phyloP scores from a whole-genome alignment of 495 filamentous ascomycete genomes.

The Lasiosphaeria miniovina region DNA sequence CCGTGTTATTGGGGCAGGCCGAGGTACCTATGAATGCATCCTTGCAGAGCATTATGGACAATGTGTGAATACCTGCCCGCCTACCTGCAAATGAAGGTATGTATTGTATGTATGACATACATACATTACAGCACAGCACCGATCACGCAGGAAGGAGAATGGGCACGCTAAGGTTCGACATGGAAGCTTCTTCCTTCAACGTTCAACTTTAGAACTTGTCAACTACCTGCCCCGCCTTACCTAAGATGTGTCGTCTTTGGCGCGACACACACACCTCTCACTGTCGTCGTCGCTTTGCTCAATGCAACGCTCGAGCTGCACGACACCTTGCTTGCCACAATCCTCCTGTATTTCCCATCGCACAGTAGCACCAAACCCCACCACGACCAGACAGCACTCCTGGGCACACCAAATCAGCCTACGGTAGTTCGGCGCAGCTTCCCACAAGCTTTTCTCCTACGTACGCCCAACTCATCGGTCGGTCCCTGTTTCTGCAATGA shows the following conservation, averaged over 20 bases:
- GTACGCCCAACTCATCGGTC: too few relatives aligned
- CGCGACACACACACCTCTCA: conserved; percentile 18
- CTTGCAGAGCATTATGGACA: too few relatives aligned
- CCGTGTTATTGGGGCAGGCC: too few relatives aligned
- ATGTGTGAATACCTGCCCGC: too few relatives aligned
- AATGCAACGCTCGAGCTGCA: conserved; percentile 31
- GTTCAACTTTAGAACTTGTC: conserved; percentile 20
- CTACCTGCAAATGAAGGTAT: too few relatives aligned
- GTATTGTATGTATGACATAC: too few relatives aligned
- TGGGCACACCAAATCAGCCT: conserved; percentile 45
- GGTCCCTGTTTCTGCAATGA: conserved; percentile 11
- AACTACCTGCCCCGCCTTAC: conserved; percentile 2
- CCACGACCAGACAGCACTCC: conserved; percentile 21
- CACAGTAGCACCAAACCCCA: conserved; percentile 31
- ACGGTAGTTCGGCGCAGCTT: conserved; percentile 48
- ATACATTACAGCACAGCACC: too few relatives aligned
- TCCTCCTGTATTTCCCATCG: conserved; percentile 23
- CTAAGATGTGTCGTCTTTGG: conserved; percentile 13
- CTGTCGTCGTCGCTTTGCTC: conserved; percentile 22
- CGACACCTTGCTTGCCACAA: conserved; percentile 28
- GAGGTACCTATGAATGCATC: too few relatives aligned
- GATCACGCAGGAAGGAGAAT: neutral
- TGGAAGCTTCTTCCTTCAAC: conserved; percentile 29
- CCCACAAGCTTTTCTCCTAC: conserved; percentile 25
- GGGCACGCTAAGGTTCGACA: conserved; percentile 20